phyloP scores from a whole-genome alignment of 1,284 basidiomycete genomes.

The Uromyces viciae-fabae region DNA sequence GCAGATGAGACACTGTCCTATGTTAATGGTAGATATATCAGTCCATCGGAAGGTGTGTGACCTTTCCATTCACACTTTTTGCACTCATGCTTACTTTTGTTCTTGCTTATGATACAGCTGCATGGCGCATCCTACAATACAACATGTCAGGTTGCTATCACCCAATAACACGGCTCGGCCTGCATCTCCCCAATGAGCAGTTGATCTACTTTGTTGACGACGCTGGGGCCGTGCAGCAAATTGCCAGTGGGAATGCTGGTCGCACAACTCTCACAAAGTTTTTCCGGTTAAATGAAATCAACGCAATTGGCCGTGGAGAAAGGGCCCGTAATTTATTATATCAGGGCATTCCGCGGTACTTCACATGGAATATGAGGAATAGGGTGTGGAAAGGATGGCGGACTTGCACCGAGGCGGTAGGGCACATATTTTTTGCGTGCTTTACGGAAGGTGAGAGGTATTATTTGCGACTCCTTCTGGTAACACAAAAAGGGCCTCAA shows the following conservation, averaged over 20 bases:
- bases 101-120: background rate
- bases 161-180: background rate
- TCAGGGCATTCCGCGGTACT: background rate
- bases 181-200: background rate
- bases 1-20: background rate
- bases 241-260: background rate
- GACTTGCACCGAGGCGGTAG: background rate
- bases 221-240: background rate
- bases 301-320: background rate
- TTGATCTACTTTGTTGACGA: background rate
- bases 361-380: background rate
- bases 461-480: background rate
- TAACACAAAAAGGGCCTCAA: background rate
- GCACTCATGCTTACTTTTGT: background rate
- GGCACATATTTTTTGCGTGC: background rate
- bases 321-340: background rate
- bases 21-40: slow-evolving; percentile 6
- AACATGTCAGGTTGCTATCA: background rate
- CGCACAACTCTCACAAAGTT: slow-evolving; percentile 1
- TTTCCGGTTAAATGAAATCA: background rate
- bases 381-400: too few species aligned
- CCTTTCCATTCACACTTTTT: too few species aligned
- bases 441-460: slow-evolving; percentile 2
- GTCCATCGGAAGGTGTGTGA: slow-evolving; percentile 6
- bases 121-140: background rate